phyloP scores from a whole-genome alignment of 1,284 basidiomycete species.

The Inonotus obliquus region DNA sequence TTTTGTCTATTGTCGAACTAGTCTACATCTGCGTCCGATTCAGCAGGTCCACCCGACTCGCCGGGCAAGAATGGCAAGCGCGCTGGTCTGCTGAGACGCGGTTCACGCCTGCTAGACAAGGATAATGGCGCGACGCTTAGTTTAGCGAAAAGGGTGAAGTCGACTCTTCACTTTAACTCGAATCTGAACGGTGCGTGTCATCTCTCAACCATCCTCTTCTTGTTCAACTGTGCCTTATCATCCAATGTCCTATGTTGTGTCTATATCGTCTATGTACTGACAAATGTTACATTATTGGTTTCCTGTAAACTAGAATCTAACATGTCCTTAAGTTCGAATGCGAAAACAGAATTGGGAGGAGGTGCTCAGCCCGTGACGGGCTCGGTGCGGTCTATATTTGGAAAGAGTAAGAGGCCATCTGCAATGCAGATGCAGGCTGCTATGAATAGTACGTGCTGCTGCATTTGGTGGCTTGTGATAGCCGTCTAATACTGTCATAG shows the following conservation, averaged over 20 bases:
- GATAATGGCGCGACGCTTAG: slow-evolving; percentile 37
- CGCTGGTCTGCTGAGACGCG: slow-evolving; percentile 34
- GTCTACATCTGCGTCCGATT: not conserved
- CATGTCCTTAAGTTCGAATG: slow-evolving; percentile 33
- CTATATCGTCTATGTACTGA: not conserved
- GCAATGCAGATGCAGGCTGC: slow-evolving; percentile 23
- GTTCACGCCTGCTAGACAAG: slow-evolving; percentile 24
- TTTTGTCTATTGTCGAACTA: slow-evolving; percentile 17
- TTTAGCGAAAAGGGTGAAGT: slow-evolving; percentile 53
- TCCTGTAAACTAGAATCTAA: slow-evolving; percentile 37
- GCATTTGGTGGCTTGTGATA: not conserved
- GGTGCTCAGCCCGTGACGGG: slow-evolving; percentile 10
- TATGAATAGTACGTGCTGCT: slow-evolving; percentile 8
- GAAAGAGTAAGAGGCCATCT: slow-evolving; percentile 20
- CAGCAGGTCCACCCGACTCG: slow-evolving; percentile 44
- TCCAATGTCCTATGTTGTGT: not conserved
- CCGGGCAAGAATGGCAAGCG: slow-evolving; percentile 31
- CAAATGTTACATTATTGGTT: not conserved
- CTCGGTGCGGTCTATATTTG: slow-evolving; percentile 14
- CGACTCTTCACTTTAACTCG: slow-evolving; percentile 35
- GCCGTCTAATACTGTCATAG: not conserved
- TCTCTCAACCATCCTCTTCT: slow-evolving; percentile 18
- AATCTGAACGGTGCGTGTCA: slow-evolving; percentile 38
- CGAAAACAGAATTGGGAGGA: slow-evolving; percentile 30
- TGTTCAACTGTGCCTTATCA: not conserved